phyloP scores from a whole-genome alignment of 2,329 filamentous ascomycete genomes.

The Sporothrix schenckii region DNA sequence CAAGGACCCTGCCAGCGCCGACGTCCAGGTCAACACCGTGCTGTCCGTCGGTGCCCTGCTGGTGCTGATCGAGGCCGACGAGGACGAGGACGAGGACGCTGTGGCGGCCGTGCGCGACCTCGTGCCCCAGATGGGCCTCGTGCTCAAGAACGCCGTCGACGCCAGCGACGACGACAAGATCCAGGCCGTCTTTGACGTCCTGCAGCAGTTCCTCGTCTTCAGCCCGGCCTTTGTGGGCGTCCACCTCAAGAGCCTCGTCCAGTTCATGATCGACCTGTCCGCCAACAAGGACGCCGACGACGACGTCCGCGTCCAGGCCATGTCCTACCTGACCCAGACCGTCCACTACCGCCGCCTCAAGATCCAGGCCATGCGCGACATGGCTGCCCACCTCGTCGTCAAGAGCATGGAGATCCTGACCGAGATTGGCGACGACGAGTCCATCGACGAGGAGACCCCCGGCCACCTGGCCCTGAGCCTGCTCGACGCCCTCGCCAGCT shows the following conservation, averaged over 20 bases:
- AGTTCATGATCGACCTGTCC: conserved; percentile 90
- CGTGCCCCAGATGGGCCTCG: conserved; percentile 84
- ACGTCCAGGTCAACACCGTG: conserved; percentile 94
- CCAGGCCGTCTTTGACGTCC: conserved; percentile 91
- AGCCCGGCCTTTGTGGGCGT: conserved; percentile 80
- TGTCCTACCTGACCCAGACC: conserved; percentile 91
- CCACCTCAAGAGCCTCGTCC: conserved; percentile 86
- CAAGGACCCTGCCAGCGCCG: conserved; percentile 83
- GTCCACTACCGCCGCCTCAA: conserved; percentile 93
- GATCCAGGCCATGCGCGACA: conserved; percentile 81
- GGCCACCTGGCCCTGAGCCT: conserved; percentile 82
- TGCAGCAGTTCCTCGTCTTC: conserved; percentile 91
- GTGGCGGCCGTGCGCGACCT: conserved; percentile 76
- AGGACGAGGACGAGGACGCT: conserved; percentile 77
- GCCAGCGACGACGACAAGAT: conserved; percentile 81
- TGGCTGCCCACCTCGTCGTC: conserved; percentile 83
- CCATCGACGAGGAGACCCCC: conserved; percentile 84
- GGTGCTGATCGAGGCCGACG: conserved; percentile 84
- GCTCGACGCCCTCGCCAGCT: conserved; percentile 84
- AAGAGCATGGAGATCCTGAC: conserved; percentile 88
- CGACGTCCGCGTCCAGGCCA: conserved; percentile 83
- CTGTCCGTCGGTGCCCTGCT: conserved; percentile 85
- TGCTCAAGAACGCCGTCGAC: conserved; percentile 82
- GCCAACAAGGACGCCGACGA: conserved; percentile 76
- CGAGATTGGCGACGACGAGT: conserved; percentile 77